These are phyloP conservation scores for Pochonia chlamydosporia DNA, from an alignment of 2,329 filamentous ascomycete genomes.

Conservation along the genomic window DNA sequence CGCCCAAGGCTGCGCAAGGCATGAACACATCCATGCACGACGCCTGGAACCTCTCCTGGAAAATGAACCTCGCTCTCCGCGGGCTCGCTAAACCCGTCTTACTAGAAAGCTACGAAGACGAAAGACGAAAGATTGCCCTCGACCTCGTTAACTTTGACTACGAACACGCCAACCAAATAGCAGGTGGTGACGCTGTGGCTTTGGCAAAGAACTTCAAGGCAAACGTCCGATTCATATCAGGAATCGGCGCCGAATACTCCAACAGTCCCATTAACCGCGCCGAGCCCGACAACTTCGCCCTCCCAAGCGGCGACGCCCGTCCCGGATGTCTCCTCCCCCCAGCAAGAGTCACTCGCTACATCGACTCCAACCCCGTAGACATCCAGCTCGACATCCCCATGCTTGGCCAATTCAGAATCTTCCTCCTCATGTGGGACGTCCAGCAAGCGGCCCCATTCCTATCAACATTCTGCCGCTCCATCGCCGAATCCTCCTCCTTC, in stretches of 20 bases:
- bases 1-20: conserved; percentile 65
- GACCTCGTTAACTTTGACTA: conserved; percentile 56
- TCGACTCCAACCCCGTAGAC: conserved; percentile 74
- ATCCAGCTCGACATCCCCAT: conserved; percentile 73
- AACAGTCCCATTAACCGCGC: conserved; percentile 45
- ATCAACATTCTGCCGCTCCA: conserved; percentile 48
- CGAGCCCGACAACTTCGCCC: conserved; percentile 26
- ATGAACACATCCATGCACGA: conserved; percentile 60
- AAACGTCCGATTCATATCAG: conserved; percentile 69
- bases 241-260: conserved; percentile 58
- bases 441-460: conserved; percentile 52
- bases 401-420: conserved; percentile 71
- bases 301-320: conserved; percentile 42
- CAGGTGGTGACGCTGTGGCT: conserved; percentile 55
- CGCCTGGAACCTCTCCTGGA: conserved; percentile 54
- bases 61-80: conserved; percentile 46
- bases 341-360: conserved; percentile 65
- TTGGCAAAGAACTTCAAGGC: conserved; percentile 64
- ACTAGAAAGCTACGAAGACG: conserved; percentile 55
- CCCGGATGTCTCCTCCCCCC: conserved; percentile 56
- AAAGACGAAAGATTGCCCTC: conserved; percentile 56
- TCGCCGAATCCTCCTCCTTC: conserved; percentile 46
- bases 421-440: conserved; percentile 62
- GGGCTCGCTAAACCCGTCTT: conserved; percentile 49
- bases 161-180: conserved; percentile 51